phyloP scores from a whole-genome alignment of 805 yeast species.

The Ogataea wickerhamii region DNA sequence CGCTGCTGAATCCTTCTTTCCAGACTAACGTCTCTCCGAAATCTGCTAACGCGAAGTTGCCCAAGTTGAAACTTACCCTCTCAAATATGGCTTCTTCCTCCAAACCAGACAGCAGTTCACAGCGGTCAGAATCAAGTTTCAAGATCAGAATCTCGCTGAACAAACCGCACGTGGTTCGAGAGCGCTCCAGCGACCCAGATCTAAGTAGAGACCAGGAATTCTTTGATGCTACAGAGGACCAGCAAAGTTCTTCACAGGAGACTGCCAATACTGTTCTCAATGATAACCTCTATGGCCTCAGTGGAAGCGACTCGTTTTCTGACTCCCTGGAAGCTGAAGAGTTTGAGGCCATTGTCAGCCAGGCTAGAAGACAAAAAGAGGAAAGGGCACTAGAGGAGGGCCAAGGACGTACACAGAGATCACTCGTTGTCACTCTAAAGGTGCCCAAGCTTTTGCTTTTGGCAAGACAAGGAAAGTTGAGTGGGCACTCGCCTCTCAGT shows the following conservation, averaged over 20 bases:
- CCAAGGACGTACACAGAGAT: background rate
- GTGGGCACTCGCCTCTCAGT: too few species aligned
- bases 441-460: too few species aligned
- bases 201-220: background rate
- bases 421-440: conserved; percentile 11
- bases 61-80: background rate
- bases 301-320: conserved; percentile 11
- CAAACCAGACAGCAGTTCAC: background rate
- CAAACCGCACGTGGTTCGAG: background rate
- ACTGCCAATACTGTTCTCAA: too few species aligned
- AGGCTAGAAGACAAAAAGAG: conserved; percentile 12
- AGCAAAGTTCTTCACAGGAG: too few species aligned
- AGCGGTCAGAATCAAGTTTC: background rate
- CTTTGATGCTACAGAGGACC: background rate
- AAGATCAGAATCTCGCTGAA: conserved; percentile 11
- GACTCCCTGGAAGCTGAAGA: conserved; percentile 11
- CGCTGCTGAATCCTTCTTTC: background rate
- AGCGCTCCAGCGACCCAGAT: background rate
- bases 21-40: background rate
- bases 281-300: too few species aligned
- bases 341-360: conserved; percentile 15
- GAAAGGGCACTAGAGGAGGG: conserved; percentile 1
- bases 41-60: background rate
- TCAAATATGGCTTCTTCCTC: background rate
- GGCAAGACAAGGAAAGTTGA: too few species aligned